Percentiles rank a stretch among this genome's conserved stretches.
phyloP scores from a whole-genome alignment of 2,329 filamentous ascomycete genomes.

The Emericellopsis atlantica region DNA sequence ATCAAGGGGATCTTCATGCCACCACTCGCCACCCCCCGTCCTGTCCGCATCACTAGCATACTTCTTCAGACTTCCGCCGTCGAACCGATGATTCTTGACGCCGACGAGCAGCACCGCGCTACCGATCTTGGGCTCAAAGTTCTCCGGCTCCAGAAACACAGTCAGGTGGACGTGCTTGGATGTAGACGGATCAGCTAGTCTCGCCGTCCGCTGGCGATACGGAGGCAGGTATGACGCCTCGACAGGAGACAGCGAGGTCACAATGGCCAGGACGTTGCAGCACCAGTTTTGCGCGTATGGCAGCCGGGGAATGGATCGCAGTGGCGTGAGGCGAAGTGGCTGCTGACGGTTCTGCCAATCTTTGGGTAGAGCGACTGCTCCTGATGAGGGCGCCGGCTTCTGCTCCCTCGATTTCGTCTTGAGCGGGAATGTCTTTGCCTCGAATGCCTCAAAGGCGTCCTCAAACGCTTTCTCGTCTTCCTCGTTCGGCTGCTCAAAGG shows the following conservation, averaged over 20 bases:
- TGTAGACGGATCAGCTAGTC: conserved; percentile 38
- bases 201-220: conserved; percentile 35
- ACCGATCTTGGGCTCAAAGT: conserved; percentile 32
- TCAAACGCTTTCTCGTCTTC: conserved; percentile 13
- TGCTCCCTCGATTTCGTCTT: background rate
- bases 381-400: conserved; percentile 3
- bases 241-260: conserved; percentile 31
- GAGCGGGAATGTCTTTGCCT: conserved; percentile 18
- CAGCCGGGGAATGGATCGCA: conserved; percentile 35
- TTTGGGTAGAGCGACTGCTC: conserved; percentile 23
- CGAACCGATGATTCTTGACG: conserved; percentile 45
- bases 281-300: conserved; percentile 47
- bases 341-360: conserved; percentile 25
- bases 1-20: conserved; percentile 33
- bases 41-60: conserved; percentile 24
- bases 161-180: conserved; percentile 38
- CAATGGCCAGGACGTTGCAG: conserved; percentile 39
- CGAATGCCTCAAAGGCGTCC: conserved; percentile 23
- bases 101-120: conserved; percentile 37
- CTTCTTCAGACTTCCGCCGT: conserved; percentile 31
- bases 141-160: conserved; percentile 38
- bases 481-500: conserved; percentile 3
- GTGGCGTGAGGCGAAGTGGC: conserved; percentile 37
- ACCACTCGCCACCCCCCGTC: conserved; percentile 28
- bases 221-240: conserved; percentile 36